Conservation (phyloP, 345 rosid genomes). For the Luvunga scandens region DNA sequence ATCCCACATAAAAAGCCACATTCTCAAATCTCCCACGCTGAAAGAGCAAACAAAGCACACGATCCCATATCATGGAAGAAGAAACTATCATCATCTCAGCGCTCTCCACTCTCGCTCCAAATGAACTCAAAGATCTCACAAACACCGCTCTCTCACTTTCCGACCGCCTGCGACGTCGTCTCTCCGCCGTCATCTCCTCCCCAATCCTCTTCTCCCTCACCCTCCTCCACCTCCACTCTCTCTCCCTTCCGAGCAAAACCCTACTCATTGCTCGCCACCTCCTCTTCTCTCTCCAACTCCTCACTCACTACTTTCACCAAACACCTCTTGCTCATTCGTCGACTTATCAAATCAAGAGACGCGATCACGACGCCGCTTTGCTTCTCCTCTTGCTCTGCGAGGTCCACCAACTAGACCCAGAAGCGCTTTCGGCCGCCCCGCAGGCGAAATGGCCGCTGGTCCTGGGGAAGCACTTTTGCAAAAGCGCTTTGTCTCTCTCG, state of each 20-base stretch:
- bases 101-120: conserved; percentile 54
- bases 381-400: conserved; percentile 88
- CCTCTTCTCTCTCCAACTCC: conserved; percentile 66
- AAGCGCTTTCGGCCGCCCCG: conserved; percentile 42
- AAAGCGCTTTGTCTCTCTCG: conserved; percentile 31
- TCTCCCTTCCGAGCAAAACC: conserved; percentile 61
- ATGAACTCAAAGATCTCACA: conserved; percentile 50
- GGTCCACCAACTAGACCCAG: conserved; percentile 58
- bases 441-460: conserved; percentile 51
- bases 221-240: conserved; percentile 75
- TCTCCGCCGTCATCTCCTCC: conserved; percentile 68
- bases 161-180: conserved; percentile 57
- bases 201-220: conserved; percentile 72
- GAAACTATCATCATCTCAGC: conserved; percentile 48
- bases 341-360: conserved; percentile 33
- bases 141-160: conserved; percentile 46
- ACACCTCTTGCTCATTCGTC: conserved; percentile 1
- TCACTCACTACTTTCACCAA: conserved; percentile 44
- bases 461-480: conserved; percentile 31
- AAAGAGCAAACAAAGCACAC: conserved; percentile 15
- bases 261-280: conserved; percentile 81
- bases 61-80: conserved; percentile 46
- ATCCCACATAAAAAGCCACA: conserved; percentile 13
- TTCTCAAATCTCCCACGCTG: conserved; percentile 19
- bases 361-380: conserved; percentile 74